Base-by-base conservation (phyloP, 768 basidiomycete genomes). In the Boletales sp. region DNA sequence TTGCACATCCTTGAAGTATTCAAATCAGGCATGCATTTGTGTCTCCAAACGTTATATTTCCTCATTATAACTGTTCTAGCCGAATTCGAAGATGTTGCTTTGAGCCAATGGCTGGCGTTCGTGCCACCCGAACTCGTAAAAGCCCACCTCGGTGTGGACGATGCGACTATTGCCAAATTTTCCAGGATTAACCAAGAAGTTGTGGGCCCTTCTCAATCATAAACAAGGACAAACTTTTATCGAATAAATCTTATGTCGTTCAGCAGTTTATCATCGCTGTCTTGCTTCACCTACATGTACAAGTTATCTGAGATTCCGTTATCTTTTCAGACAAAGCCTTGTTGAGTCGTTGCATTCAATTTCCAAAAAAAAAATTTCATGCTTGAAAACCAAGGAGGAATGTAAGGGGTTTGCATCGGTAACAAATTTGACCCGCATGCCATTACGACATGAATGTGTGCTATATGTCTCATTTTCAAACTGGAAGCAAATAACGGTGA, bases 1-100 rank as follows among this genome's bases (percentile, higher is more conserved):
- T 62, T 86, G 35, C 71, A 66, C 52, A 81, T 78, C 59, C 70
- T 87, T 7, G 83, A 86, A 60, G 76, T 86, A n/a, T 80, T 84
- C 62, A 77, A 73, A 56, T 71, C 80, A 27, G 72, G 78, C 76
- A 60, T 44, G 68, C 50, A 27, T 35, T 11, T 15, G 17, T 7
- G 13, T 21, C 0, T n/a, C 12, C n/a, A 5, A 31, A n/a, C 8
- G 2, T 15, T 9, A 5, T 2, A 27, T 32, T 34, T 18, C 13
- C 30, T 44, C 41, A 43, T 58, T n/a, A 40, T 5, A 29, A 36
- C 42, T 8, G 13, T 47, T 43, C 3, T 46, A 77, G 78, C 73
- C 52, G 53, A 69, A 46, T 79, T 75, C 60, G 75, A 83, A 61
- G 82, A 84, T 55, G 69, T 83, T 48, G 79, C 79, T 36, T 65